Base-by-base conservation (phyloP, 2,329 filamentous ascomycete genomes). In the Fusarium virguliforme region DNA sequence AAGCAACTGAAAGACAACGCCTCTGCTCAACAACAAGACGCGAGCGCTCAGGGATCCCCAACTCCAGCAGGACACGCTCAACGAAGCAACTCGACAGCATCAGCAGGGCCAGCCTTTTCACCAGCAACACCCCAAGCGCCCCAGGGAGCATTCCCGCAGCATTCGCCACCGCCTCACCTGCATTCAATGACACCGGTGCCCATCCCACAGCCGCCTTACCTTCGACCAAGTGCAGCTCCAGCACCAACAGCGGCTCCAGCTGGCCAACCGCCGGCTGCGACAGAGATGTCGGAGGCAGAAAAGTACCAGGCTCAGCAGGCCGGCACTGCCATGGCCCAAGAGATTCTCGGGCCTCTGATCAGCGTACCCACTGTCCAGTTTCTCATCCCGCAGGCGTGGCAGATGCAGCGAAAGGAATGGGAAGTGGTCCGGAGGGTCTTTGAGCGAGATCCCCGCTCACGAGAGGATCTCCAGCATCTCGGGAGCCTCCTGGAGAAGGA, bases 401-500 rank as follows among this genome's bases (percentile, higher is more conserved):
- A 88, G 55, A 93, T 92, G 85, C 86, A 90, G 50, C 85, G 88
- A n/a, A 83, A 87, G 15, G 93, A 97, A 77, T 91, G 96, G 87
- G 85, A 88, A 61, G 89, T 96, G 30, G 88, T 98, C 68, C 86
- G 88, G 57, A 85, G 87, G 40, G 90, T 95, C 13, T 85, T 94
- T 26, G 86, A 90, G 55, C 84, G 86, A 10, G 90, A 94, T 60
- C 89, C 90, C 0, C 86, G 86, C 24, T 89, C 93, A 0, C 85
- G 89, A 24, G 86, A 90, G 2, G 89, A 94, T 74, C 79, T 91
- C 18, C 82, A 85, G 56, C 83, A 88, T 59, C 81, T 91, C 4
- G 88, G 87, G 37, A 80, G 81, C 50, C 81, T 90, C 22, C 77
- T 91, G 12, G 88, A 89, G 60, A 85, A 84, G 68, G 81, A 86